Evolutionary conservation across 2,329 filamentous ascomycete genomes (phyloP).

Genomic region (Talaromyces marneffei): DNA sequence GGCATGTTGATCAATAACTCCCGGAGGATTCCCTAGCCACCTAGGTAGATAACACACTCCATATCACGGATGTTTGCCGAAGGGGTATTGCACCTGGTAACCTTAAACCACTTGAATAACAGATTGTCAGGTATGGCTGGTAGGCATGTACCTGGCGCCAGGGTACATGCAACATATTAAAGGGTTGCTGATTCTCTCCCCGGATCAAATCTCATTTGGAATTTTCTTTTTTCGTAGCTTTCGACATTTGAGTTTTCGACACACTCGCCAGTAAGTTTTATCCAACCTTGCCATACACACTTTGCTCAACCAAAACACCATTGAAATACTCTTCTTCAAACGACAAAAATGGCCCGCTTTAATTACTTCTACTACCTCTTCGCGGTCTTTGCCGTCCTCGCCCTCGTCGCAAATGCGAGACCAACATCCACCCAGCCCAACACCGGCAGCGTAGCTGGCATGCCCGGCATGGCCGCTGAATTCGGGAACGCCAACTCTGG

Average conservation of each 20-base stretch:
- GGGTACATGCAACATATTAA: not conserved
- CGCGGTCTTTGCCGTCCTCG: constrained; percentile 26
- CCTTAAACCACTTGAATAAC: not conserved
- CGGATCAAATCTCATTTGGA: not conserved
- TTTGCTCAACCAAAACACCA: too few species aligned
- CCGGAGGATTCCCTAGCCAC: not conserved
- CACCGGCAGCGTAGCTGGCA: constrained; percentile 9
- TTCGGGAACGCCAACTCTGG: not conserved
- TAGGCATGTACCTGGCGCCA: not conserved
- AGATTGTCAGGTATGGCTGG: not conserved
- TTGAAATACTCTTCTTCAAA: constrained; percentile 5
- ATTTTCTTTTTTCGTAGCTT: not conserved
- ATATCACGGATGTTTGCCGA: not conserved
- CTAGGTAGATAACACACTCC: not conserved
- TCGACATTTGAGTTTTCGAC: not conserved
- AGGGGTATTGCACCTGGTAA: not conserved
- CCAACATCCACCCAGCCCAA: constrained; percentile 17
- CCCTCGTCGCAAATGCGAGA: constrained; percentile 25
- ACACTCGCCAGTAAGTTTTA: not conserved
- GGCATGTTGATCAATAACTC: constrained; percentile 11
- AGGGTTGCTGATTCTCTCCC: not conserved
- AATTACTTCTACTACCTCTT: constrained; percentile 23
- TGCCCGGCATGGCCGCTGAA: constrained; percentile 5
- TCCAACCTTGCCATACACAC: not conserved
- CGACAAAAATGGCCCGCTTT: constrained; percentile 27